Evolutionary conservation across 352 stramenopile genomes (phyloP), one percentile per base, ranked within the genome.

Genomic region (Globisporangium splendens): DNA sequence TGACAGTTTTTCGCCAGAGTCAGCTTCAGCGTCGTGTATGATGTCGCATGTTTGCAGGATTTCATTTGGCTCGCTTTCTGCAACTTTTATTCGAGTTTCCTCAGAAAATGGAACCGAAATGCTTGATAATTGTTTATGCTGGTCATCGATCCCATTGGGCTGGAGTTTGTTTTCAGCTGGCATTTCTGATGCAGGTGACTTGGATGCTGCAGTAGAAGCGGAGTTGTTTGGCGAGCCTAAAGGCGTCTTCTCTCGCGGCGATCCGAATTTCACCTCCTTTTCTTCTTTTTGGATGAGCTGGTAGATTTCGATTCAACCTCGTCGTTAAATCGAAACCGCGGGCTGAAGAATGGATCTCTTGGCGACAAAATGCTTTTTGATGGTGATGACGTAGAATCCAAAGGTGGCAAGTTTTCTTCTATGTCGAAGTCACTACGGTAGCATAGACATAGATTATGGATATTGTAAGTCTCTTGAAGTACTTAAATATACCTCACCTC

Each of bases 331-430:
- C 75, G 69, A 61, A 82, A 88, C 13, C 75, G 70, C 31, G 77
- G 80, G 41, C 77, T 90, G 66, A 87, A 88, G 57, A 90, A 88
- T 21, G 77, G 73, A 57, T 88, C 77, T 10, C 68, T 70, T 6
- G 80, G 77, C 3, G 68, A 77, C 47, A 87, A 55, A 8, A 21
- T 8, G 12, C 49, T 56, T 56, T 33, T 38, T n/a, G 24, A 52
- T 21, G 41, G 49, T 3, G n/a, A 50, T 53, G 38, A n/a, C 54
- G 43, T 18, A 44, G 42, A 20, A 15, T 66, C 63, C n/a, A 85
- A 59, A 0, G 77, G 66, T 11, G 75, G 75, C 21, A 90, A 58
- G n/a, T 70, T 73, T 3, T n/a, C n/a, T n/a, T n/a, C n/a, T n/a
- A n/a, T n/a, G n/a, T n/a, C n/a, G n/a, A n/a, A n/a, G n/a, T n/a